Conservation (phyloP, 2,329 filamentous ascomycete species). For the Ophiocordyceps robertsii region DNA sequence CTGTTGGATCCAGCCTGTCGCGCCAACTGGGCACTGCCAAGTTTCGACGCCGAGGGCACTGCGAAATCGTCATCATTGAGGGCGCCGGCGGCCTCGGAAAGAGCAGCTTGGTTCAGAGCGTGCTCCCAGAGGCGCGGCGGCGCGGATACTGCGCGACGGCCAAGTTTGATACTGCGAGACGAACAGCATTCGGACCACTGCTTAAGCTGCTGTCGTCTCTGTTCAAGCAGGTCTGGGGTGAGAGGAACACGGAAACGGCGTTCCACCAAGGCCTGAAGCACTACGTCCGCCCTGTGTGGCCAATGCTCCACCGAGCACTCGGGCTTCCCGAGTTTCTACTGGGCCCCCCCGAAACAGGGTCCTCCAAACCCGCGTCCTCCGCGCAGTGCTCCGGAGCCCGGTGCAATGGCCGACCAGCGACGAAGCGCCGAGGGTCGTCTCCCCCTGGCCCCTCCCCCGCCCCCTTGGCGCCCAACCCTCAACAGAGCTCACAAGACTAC, state of each 20-base stretch:
- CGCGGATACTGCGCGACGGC: conserved; percentile 52
- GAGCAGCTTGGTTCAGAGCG: conserved; percentile 49
- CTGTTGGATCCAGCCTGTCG: conserved; percentile 32
- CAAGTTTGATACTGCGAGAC: conserved; percentile 50
- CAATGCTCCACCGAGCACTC: conserved; percentile 46
- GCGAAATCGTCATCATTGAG: conserved; percentile 48
- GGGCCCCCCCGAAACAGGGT: conserved; percentile 28
- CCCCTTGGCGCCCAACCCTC: conserved; percentile 18
- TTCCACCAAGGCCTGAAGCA: conserved; percentile 50
- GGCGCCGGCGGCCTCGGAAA: conserved; percentile 52
- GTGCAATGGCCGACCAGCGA: conserved; percentile 15
- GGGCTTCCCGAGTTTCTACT: conserved; percentile 58
- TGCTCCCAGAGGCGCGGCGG: conserved; percentile 45
- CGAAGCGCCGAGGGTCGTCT: conserved; percentile 34
- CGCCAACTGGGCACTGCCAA: conserved; percentile 42
- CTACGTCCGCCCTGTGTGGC: conserved; percentile 51
- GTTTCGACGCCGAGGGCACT: conserved; percentile 47
- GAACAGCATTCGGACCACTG: conserved; percentile 48
- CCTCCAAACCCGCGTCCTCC: conserved; percentile 22
- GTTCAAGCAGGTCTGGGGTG: conserved; percentile 55
- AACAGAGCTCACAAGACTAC: conserved; percentile 45
- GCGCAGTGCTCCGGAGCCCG: conserved; percentile 17
- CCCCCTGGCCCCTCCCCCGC: conserved; percentile 33
- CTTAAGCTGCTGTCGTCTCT: conserved; percentile 52
- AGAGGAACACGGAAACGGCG: conserved; percentile 49